Evolutionary conservation across 2,329 filamentous ascomycete species (phyloP), one percentile per base, ranked within the genome.

Genomic region (Arthrobotrys pseudoclavata): DNA sequence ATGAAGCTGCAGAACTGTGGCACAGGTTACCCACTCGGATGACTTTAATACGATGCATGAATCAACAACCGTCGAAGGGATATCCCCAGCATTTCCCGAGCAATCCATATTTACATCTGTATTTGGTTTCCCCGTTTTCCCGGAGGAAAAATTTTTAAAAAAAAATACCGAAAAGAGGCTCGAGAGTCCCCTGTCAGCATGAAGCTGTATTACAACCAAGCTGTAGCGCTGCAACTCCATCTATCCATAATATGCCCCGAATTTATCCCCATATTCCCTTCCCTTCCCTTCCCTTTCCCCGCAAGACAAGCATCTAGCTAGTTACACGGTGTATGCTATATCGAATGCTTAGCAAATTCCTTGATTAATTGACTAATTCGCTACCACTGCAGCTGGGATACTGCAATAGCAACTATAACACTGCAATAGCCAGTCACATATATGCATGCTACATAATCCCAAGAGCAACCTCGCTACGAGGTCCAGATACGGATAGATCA

Each of bases 141-240:
- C 42, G 31, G 55, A 60, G 55, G 4, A 45, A 45, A 4, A 26
- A 20, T 60, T 5, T 34, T 34, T n/a, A n/a, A n/a, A n/a, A n/a
- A n/a, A n/a, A n/a, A n/a, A n/a, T n/a, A n/a, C n/a, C n/a, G n/a
- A n/a, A 31, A 47, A 31, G 20, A 42, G 64, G 60, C 48, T 66
- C 50, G 60, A 64, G 69, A 55, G 50, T 72, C 37, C 69, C 69
- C 50, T 60, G 69, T 26, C 34, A 55, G 40, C 69, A 66, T 71
- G 52, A 40, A 53, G 18, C 20, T 60, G 31, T 24, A 26, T 24
- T 26, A 20, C n/a, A 40, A 66, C 69, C 61, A 72, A 66, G 40
- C 37, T 60, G 18, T 34, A 42, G 31, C 50, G 50, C 50, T 53
- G 50, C 50, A 31, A 10, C 34, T 60, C 55, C 55, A 15, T 60